A percentile compares a stretch with the other conserved stretches of the same genome.
Evolutionary conservation across 441 rosid species (phyloP).

Genomic region (Hypseocharis bilobata): DNA sequence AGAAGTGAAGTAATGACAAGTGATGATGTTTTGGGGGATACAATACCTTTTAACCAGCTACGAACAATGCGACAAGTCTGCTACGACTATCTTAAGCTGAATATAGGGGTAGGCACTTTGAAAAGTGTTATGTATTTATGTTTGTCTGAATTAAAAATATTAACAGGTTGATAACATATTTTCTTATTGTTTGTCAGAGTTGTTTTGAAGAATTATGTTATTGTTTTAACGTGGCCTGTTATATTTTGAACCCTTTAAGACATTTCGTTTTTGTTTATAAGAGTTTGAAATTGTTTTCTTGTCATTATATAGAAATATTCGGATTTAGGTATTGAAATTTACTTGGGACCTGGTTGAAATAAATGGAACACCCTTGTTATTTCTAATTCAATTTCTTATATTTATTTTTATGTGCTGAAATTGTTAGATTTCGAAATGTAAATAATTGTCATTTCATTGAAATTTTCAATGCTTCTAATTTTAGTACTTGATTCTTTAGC

Average conservation of each 20-base stretch:
- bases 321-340: neutral
- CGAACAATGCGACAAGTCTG: slow-evolving; percentile 50
- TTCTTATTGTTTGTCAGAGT: too few relatives aligned
- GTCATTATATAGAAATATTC: neutral
- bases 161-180: neutral
- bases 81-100: slow-evolving; percentile 63
- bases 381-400: neutral
- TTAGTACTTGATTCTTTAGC: neutral
- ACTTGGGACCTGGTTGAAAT: neutral
- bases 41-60: slow-evolving; percentile 74
- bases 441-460: neutral
- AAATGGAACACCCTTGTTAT: neutral
- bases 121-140: slow-evolving; percentile 9
- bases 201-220: too few relatives aligned
- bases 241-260: too few relatives aligned
- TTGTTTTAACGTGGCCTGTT: too few relatives aligned
- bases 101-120: slow-evolving; percentile 46
- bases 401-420: neutral
- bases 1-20: slow-evolving; percentile 57
- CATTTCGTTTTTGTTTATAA: too few relatives aligned
- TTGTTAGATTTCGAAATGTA: neutral
- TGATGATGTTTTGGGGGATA: slow-evolving; percentile 96
- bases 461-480: neutral
- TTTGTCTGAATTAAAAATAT: neutral
- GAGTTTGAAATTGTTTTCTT: too few relatives aligned